Conservation (phyloP, 768 basidiomycete species). For the Pholiota conissans region DNA sequence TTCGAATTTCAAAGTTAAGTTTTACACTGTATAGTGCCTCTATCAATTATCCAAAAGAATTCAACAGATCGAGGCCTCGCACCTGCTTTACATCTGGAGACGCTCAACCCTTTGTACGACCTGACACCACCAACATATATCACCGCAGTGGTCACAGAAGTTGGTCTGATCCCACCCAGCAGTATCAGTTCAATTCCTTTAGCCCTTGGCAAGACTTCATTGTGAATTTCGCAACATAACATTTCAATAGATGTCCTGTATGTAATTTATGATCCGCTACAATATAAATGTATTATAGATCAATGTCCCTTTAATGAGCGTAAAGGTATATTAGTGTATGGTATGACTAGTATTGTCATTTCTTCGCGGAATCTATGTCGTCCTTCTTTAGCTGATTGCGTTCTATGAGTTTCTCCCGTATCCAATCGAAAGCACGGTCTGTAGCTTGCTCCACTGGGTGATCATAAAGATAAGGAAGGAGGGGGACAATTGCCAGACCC, state of each 20-base stretch:
- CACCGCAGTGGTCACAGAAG: constrained; percentile 96
- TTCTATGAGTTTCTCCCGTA: constrained; percentile 54
- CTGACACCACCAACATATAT: constrained; percentile 90
- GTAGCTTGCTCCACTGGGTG: constrained; percentile 76
- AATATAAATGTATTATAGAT: background rate
- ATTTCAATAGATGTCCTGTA: background rate
- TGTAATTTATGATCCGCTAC: background rate
- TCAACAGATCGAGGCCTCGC: constrained; percentile 22
- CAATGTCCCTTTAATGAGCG: background rate
- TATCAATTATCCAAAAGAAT: constrained; percentile 28
- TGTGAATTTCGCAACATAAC: constrained; percentile 27
- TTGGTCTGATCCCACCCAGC: constrained; percentile 91
- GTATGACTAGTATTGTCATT: background rate
- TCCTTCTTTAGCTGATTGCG: constrained; percentile 18
- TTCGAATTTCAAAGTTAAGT: background rate
- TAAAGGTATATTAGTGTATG: background rate
- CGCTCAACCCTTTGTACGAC: constrained; percentile 90
- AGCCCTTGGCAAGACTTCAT: constrained; percentile 54
- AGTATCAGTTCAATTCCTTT: constrained; percentile 84
- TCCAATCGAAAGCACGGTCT: constrained; percentile 70
- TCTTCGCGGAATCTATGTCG: background rate
- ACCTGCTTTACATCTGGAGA: constrained; percentile 60
- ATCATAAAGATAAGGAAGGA: constrained; percentile 76
- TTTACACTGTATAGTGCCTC: constrained; percentile 31
- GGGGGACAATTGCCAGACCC: constrained; percentile 71